Percentiles rank a stretch among this genome's conserved stretches.
Conservation (phyloP, 2,329 filamentous ascomycete species). For the Epichloe typhina region DNA sequence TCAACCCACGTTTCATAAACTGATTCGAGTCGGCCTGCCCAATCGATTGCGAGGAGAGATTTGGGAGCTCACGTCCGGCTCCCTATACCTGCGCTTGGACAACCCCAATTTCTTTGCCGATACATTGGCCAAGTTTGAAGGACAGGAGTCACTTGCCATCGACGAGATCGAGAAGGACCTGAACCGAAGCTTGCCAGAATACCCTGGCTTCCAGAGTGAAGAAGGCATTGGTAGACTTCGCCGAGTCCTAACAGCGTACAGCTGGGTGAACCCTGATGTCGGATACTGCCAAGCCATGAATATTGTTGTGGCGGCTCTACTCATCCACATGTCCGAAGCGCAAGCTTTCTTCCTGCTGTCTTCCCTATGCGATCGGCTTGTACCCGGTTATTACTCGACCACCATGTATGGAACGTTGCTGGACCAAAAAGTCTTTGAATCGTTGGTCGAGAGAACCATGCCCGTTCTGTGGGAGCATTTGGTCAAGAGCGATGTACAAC, state of each 20-base stretch:
- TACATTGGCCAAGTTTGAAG: constrained; percentile 70
- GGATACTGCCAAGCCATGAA: constrained; percentile 99
- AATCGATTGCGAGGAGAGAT: constrained; percentile 88
- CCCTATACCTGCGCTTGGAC: constrained; percentile 75
- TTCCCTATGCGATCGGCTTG: constrained; percentile 77
- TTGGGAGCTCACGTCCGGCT: constrained; percentile 91
- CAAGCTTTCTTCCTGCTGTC: constrained; percentile 94
- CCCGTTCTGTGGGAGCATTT: constrained; percentile 96
- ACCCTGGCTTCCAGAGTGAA: constrained; percentile 91
- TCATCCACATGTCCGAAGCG: constrained; percentile 95
- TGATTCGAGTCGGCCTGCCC: constrained; percentile 87
- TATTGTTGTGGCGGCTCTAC: constrained; percentile 90
- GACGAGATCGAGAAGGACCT: constrained; percentile 99
- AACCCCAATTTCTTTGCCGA: constrained; percentile 74
- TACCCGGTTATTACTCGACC: constrained; percentile 94
- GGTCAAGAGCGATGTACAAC: constrained; percentile 90
- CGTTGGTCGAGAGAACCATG: constrained; percentile 97
- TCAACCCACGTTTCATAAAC: constrained; percentile 94
- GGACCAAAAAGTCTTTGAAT: constrained; percentile 95
- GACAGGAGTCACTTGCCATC: constrained; percentile 83
- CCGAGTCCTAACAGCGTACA: constrained; percentile 89
- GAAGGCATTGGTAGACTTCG: constrained; percentile 85
- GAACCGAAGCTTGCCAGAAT: constrained; percentile 91
- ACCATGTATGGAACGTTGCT: constrained; percentile 98
- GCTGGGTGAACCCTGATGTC: constrained; percentile 90